A percentile compares a stretch with the other conserved stretches of the same genome.
Evolutionary conservation across 1,284 basidiomycete genomes (phyloP).

Genomic region (Farysia itapuensis): DNA sequence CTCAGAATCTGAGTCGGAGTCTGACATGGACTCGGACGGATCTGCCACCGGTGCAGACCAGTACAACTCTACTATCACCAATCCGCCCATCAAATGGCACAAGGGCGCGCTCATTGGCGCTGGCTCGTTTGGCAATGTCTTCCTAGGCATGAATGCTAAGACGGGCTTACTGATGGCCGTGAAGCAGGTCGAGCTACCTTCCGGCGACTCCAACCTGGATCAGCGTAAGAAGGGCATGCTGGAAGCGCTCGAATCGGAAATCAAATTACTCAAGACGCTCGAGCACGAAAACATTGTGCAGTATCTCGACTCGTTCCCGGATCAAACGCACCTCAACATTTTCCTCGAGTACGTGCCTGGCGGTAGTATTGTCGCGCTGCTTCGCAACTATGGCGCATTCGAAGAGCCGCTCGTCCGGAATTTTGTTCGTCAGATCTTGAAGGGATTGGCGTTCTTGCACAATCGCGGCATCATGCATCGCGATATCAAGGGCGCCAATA

Average conservation of each 20-base stretch:
- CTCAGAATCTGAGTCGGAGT: constrained; percentile 3
- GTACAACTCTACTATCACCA: constrained; percentile 1
- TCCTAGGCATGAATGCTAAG: constrained; percentile 94
- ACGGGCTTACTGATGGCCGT: constrained; percentile 96
- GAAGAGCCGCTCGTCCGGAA: constrained; percentile 92
- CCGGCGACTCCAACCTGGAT: constrained; percentile 81
- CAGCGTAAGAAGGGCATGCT: constrained; percentile 94
- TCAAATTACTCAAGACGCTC: constrained; percentile 89
- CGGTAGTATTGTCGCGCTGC: constrained; percentile 87
- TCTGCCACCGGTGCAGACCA: constrained; percentile 17
- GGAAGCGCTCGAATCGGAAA: constrained; percentile 90
- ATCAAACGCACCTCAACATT: constrained; percentile 76
- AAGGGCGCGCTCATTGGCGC: constrained; percentile 96
- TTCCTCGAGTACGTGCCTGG: constrained; percentile 99
- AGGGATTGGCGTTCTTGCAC: constrained; percentile 89
- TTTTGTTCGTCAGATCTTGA: constrained; percentile 90
- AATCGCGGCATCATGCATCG: constrained; percentile 94
- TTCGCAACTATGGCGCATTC: constrained; percentile 93
- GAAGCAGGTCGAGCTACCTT: constrained; percentile 95
- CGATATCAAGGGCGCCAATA: constrained; percentile 98
- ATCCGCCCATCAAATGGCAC: constrained; percentile 86
- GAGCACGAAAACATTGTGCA: constrained; percentile 98
- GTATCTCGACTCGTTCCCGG: constrained; percentile 68
- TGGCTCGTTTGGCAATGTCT: constrained; percentile 65
- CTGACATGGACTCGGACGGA: constrained; percentile 11